A percentile compares a stretch with the other conserved stretches of the same genome.
Conservation (phyloP, 768 basidiomycete species). For the Exsudoporus frostii region DNA sequence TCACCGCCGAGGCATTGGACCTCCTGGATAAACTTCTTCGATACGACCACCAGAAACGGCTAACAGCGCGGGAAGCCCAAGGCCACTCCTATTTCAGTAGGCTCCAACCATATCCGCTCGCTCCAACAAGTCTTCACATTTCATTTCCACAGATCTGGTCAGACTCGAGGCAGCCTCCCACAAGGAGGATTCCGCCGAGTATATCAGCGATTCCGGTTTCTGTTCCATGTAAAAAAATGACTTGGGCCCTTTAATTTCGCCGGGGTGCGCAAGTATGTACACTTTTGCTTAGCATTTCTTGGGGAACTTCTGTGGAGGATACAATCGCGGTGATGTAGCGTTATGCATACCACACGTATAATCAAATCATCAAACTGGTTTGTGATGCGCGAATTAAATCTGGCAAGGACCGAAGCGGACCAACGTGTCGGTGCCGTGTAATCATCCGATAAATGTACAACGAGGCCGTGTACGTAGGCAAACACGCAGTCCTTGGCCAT, state of each 20-base stretch:
- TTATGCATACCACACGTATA: conserved; percentile 9
- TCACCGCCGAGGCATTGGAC: conserved; percentile 61
- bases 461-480: conserved; percentile 29
- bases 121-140: conserved; percentile 17
- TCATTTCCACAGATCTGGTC: conserved; percentile 40
- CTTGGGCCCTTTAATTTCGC: background rate
- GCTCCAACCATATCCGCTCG: conserved; percentile 23
- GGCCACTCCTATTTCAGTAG: conserved; percentile 64
- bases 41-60: conserved; percentile 67
- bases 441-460: conserved; percentile 15
- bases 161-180: conserved; percentile 44
- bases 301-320: conserved; percentile 6
- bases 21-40: conserved; percentile 63
- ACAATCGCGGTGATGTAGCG: conserved; percentile 16
- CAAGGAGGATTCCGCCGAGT: conserved; percentile 40
- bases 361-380: conserved; percentile 10
- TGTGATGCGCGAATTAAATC: conserved; percentile 13
- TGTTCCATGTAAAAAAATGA: conserved; percentile 34
- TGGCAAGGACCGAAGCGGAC: conserved; percentile 6
- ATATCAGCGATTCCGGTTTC: conserved; percentile 49
- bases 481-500: conserved; percentile 23
- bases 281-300: conserved; percentile 6
- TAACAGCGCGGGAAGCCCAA: conserved; percentile 66
- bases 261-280: conserved; percentile 2
- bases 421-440: conserved; percentile 30